A percentile compares a stretch with the other conserved stretches of the same genome.
Conservation (phyloP, 768 basidiomycete genomes). For the Kwoniella dejecticola region DNA sequence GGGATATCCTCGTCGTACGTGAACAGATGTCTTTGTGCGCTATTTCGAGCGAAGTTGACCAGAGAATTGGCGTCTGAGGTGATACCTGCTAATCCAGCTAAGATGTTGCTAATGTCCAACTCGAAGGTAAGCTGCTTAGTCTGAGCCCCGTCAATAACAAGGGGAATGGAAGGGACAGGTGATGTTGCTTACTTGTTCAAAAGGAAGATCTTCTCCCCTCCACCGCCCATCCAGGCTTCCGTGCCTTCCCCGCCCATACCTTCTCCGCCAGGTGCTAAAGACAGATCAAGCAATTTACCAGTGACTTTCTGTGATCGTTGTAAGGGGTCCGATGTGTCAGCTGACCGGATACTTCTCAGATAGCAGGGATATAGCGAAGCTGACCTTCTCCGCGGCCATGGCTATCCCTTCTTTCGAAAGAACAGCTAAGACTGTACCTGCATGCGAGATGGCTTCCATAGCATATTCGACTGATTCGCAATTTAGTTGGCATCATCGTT, state of each 20-base stretch:
- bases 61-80: conserved; percentile 98
- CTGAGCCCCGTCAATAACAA: too few relatives aligned
- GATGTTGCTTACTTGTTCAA: conserved; percentile 65
- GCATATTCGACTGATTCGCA: conserved; percentile 85
- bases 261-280: conserved; percentile 78
- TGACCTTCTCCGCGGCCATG: conserved; percentile 54
- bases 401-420: conserved; percentile 56
- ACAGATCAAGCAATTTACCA: conserved; percentile 91
- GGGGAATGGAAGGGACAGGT: background rate
- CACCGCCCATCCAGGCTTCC: conserved; percentile 67
- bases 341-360: background rate
- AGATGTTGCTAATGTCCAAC: conserved; percentile 74
- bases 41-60: conserved; percentile 87
- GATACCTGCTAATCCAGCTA: conserved; percentile 91
- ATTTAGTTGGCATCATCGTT: background rate
- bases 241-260: conserved; percentile 60
- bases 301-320: conserved; percentile 94
- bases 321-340: too few relatives aligned
- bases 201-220: conserved; percentile 96
- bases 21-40: conserved; percentile 84
- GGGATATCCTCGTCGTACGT: conserved; percentile 97
- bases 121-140: too few relatives aligned
- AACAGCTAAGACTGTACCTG: conserved; percentile 62
- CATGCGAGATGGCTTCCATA: conserved; percentile 98
- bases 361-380: background rate